Conservation (phyloP, 208 protist species). For the Acanthamoeba castellanii region DNA sequence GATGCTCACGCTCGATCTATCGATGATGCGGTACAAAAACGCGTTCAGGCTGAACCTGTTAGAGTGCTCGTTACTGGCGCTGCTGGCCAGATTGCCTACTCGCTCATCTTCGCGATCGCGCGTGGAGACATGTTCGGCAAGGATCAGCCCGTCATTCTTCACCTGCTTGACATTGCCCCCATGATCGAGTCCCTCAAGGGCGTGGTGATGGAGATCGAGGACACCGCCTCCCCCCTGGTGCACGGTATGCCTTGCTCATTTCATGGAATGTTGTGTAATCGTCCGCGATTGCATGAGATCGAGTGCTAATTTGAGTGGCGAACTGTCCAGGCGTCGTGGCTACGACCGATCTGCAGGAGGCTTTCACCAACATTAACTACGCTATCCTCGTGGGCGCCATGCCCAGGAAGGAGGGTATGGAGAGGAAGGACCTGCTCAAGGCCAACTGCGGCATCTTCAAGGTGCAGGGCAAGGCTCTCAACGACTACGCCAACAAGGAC, state of each 20-base stretch:
- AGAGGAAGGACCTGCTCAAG: slow-evolving; percentile 96
- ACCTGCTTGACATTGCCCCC: slow-evolving; percentile 89
- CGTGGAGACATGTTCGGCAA: slow-evolving; percentile 61
- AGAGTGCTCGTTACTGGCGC: slow-evolving; percentile 85
- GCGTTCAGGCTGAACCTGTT: slow-evolving; percentile 51
- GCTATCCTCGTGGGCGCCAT: slow-evolving; percentile 92
- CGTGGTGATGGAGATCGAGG: slow-evolving; percentile 90
- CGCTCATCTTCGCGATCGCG: slow-evolving; percentile 76
- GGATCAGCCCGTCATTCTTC: slow-evolving; percentile 84
- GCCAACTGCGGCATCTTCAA: slow-evolving; percentile 97
- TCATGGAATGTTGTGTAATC: neutral
- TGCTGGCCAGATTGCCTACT: slow-evolving; percentile 91
- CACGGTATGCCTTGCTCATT: slow-evolving; percentile 42
- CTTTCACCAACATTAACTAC: slow-evolving; percentile 87
- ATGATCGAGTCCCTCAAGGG: slow-evolving; percentile 82
- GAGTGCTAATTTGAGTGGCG: neutral
- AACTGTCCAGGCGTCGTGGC: slow-evolving; percentile 73
- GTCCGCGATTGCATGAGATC: neutral
- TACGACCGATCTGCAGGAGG: slow-evolving; percentile 83
- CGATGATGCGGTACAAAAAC: neutral
- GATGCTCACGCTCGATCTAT: too few species aligned
- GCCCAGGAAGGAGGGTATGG: slow-evolving; percentile 95
- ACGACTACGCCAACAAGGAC: slow-evolving; percentile 90
- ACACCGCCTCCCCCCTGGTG: slow-evolving; percentile 88
- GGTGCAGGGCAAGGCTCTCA: slow-evolving; percentile 93